Conservation (phyloP, 202 grass and related monocot genomes). For the Zizania palustris region DNA sequence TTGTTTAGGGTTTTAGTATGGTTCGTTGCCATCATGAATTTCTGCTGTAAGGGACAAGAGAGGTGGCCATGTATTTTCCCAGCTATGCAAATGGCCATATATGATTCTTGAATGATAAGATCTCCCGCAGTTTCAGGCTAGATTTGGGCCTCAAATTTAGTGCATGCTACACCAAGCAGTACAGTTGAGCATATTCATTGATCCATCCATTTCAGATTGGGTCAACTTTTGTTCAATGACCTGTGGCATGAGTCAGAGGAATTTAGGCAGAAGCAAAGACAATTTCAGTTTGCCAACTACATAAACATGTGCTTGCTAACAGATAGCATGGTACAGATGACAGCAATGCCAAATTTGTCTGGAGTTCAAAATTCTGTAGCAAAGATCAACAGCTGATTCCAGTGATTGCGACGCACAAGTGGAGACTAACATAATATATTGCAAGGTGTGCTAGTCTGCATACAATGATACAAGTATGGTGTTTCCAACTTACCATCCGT, state of each 20-base stretch:
- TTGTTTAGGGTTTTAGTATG: slow-evolving; percentile 21
- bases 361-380: background rate
- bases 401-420: slow-evolving; percentile 28
- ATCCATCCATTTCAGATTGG: background rate
- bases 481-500: background rate
- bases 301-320: background rate
- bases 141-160: slow-evolving; percentile 25
- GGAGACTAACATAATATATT: background rate
- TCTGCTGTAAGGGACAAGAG: background rate
- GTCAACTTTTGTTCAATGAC: background rate
- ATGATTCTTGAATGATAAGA: background rate
- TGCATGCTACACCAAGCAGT: background rate
- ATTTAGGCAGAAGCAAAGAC: background rate
- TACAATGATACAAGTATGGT: background rate
- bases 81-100: background rate
- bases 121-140: slow-evolving; percentile 10
- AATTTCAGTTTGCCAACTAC: background rate
- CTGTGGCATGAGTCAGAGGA: background rate
- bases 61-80: background rate
- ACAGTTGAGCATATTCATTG: background rate
- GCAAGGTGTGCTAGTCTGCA: background rate
- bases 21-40: slow-evolving; percentile 1
- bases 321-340: background rate
- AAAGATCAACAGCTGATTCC: background rate
- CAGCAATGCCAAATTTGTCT: slow-evolving; percentile 19